Conservation (phyloP, 768 basidiomycete genomes). For the Gloeopeniophorella convolvens region DNA sequence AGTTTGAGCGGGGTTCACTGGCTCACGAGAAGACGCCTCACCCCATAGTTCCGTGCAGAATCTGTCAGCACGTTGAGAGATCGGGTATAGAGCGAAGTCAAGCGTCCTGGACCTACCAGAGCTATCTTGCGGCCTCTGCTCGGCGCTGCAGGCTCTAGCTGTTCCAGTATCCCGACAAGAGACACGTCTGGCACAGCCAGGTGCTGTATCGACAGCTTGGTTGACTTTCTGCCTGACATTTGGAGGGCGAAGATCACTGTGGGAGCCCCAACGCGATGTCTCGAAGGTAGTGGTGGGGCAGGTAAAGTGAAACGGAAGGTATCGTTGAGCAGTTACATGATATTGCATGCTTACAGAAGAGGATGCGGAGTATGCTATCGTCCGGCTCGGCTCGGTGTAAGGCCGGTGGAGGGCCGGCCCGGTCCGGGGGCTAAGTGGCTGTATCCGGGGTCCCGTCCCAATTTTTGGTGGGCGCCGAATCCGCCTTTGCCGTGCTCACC, state of each 20-base stretch:
- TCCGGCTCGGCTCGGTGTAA: no score
- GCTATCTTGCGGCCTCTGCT: slow-evolving; percentile 6
- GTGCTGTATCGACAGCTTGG: slow-evolving; percentile 2
- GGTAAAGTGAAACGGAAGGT: no score
- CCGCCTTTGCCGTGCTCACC: neutral
- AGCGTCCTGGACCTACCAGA: slow-evolving; percentile 6
- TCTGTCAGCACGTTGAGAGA: slow-evolving; percentile 35
- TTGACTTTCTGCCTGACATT: neutral
- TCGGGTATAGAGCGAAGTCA: neutral
- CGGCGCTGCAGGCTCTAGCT: slow-evolving; percentile 4
- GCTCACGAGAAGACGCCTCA: slow-evolving; percentile 28
- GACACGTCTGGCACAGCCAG: neutral
- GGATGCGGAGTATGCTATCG: no score
- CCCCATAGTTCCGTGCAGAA: slow-evolving; percentile 78
- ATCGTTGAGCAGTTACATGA: no score
- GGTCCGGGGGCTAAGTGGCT: no score
- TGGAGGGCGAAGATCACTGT: no score
- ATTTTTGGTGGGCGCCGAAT: neutral
- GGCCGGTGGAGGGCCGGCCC: no score
- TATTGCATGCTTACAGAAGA: no score
- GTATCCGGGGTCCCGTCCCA: slow-evolving; percentile 4
- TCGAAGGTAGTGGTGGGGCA: no score
- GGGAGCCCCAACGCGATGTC: no score
- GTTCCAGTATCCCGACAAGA: slow-evolving; percentile 9
- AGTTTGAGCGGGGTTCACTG: neutral